Percentiles rank a stretch among this genome's conserved stretches.
Conservation (phyloP, 495 filamentous ascomycete species). For the Aspergillus mulundensis region DNA sequence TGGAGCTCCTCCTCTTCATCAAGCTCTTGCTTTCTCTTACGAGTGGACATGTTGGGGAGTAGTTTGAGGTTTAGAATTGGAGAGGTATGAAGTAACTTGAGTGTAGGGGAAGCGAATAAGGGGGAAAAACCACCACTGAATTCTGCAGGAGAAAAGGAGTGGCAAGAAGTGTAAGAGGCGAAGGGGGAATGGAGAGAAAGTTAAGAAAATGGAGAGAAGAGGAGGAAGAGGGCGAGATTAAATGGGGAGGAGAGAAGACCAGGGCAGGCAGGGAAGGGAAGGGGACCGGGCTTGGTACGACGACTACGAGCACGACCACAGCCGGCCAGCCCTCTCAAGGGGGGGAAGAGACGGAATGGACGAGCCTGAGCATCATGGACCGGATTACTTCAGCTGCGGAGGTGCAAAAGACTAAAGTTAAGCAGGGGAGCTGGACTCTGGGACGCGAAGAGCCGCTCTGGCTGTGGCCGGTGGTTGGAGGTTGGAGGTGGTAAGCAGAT, state of each 20-base stretch:
- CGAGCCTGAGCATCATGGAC: slow-evolving; percentile 9
- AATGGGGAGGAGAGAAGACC: slow-evolving; percentile 16
- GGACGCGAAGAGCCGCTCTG: slow-evolving; percentile 8
- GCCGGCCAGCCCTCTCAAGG: slow-evolving; percentile 9
- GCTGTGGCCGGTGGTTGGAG: slow-evolving; percentile 5
- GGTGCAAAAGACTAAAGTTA: slow-evolving; percentile 4
- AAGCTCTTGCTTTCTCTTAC: slow-evolving; percentile 63
- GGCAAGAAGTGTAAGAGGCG: slow-evolving; percentile 11
- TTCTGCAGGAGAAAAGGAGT: neutral
- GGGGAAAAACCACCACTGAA: slow-evolving; percentile 9
- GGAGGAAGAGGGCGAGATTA: slow-evolving; percentile 20
- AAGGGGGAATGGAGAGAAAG: slow-evolving; percentile 13
- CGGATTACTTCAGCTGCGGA: slow-evolving; percentile 18
- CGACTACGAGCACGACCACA: neutral
- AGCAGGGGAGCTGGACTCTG: slow-evolving; percentile 3
- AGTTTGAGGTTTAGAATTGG: slow-evolving; percentile 6
- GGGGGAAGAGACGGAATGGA: slow-evolving; percentile 4
- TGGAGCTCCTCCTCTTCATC: slow-evolving; percentile 57
- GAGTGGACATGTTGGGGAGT: slow-evolving; percentile 49
- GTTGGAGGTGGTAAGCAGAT: slow-evolving; percentile 1
- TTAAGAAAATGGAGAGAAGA: slow-evolving; percentile 21
- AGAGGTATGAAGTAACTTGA: slow-evolving; percentile 11
- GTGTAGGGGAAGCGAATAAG: neutral
- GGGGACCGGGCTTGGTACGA: slow-evolving; percentile 14
- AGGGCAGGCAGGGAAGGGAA: slow-evolving; percentile 6